Evolutionary conservation across 306 rosid species (phyloP), one percentile per base, ranked within the genome.

Genomic region (Myrica gale): DNA sequence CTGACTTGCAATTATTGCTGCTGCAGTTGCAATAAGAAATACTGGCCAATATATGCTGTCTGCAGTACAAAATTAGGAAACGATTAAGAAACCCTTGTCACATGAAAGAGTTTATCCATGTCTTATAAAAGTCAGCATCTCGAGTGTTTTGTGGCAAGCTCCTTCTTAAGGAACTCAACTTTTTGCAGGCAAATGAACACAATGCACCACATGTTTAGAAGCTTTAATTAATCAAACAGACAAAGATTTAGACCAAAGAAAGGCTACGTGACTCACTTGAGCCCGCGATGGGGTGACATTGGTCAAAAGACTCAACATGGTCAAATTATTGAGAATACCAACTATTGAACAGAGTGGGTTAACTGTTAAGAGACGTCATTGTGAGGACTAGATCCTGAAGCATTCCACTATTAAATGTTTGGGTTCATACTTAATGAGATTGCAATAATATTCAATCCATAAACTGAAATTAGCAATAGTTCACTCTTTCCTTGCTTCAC

Each of bases 1-100:
- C 79, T 95, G 99, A 79, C 97, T 95, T 13, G 99, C 99, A 72
- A 95, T 97, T 80, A 92, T 32, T 71, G 99, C 99, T 52, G 99
- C 99, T 47, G 89, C 88, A 26, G 96, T 92, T 80, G 99, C 99
- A 69, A 95, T 84, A 71, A 84, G 62, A 82, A 89, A 92, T 75
- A 92, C 97, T 1, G 99, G 97, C 99, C 97, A 92, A 68, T 88
- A 95, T 82, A 95, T 89, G 65, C 53, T 73, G 0, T 82, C 97
- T 95, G 90, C 84, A 78, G 67, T 56, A 77, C 8, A 66, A 79
- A 37, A 74, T 71, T 72, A 54, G 78, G 50, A 66, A 65, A n/a
- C 4, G 46, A 17, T 66, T 41, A 66, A 41, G 21, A 7, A 16
- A 65, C 9, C 19, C 23, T 65, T 65, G 48, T 21, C 69, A 41